phyloP scores from a whole-genome alignment of 2,329 filamentous ascomycete genomes.

The Tricladium varicosporioides region DNA sequence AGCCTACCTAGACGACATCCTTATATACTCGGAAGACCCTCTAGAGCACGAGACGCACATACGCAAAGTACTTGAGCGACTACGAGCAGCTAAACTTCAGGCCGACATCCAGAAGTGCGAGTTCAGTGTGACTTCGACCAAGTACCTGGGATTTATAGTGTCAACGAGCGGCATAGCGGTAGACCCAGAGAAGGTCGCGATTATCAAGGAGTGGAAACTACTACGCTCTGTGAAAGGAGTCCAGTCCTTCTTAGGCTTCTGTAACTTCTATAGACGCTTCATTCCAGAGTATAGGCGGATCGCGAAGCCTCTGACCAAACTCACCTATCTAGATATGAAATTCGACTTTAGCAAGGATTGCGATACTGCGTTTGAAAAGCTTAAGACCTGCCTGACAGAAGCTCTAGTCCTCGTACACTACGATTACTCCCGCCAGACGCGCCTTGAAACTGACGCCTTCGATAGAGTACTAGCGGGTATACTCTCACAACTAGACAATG shows the following conservation, averaged over 20 bases:
- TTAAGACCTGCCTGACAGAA: background rate
- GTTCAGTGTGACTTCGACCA: background rate
- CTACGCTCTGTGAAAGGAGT: too few species aligned
- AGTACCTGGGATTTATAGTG: background rate
- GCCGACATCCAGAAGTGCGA: conserved; percentile 4
- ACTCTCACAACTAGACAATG: conserved; percentile 5
- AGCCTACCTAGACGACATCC: too few species aligned
- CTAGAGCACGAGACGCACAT: too few species aligned
- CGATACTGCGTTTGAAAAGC: background rate
- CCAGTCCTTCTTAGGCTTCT: too few species aligned
- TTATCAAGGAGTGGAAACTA: too few species aligned
- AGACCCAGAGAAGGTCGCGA: conserved; percentile 11
- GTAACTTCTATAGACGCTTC: conserved; percentile 17
- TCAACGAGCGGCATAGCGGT: background rate
- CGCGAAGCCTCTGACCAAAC: background rate
- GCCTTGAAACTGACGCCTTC: conserved; percentile 9
- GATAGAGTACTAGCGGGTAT: conserved; percentile 11
- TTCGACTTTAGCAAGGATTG: too few species aligned
- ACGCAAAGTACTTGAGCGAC: too few species aligned
- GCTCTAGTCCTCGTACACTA: background rate
- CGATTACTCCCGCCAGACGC: background rate
- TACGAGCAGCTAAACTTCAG: conserved; percentile 13
- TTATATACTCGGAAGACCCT: too few species aligned
- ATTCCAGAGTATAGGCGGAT: conserved; percentile 9
- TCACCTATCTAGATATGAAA: background rate